A percentile compares a stretch with the other conserved stretches of the same genome.
These are phyloP conservation scores for Iberis pinnata DNA, from an alignment of 345 rosid genomes.

Conservation along the genomic window DNA sequence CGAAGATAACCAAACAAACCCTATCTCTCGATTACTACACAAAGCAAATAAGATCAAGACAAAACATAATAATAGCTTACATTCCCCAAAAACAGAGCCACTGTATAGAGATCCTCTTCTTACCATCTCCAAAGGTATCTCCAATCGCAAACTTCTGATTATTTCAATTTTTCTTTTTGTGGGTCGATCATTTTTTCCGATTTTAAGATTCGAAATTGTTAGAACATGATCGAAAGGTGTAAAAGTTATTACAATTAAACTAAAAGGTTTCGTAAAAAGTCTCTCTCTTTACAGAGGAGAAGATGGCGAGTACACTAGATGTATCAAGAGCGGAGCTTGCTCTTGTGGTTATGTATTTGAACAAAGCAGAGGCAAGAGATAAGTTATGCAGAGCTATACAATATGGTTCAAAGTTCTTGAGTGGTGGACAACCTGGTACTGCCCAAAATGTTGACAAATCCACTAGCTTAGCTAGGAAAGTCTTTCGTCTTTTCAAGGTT, in stretches of 20 bases:
- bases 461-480: slow-evolving; percentile 96
- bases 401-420: slow-evolving; percentile 87
- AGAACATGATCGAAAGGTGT: no score
- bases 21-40: no score
- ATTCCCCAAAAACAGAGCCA: slow-evolving; percentile 19
- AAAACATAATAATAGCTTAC: no score
- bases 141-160: no score
- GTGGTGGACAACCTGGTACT: slow-evolving; percentile 81
- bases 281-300: no score
- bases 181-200: not conserved
- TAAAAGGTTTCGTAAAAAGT: no score
- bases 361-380: slow-evolving; percentile 98
- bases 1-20: slow-evolving; percentile 65
- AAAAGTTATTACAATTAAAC: no score
- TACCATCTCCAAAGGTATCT: slow-evolving; percentile 18
- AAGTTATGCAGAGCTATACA: slow-evolving; percentile 99
- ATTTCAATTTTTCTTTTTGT: not conserved
- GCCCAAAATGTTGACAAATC: slow-evolving; percentile 92
- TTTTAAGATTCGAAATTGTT: not conserved
- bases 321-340: slow-evolving; percentile 81
- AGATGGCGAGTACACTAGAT: slow-evolving; percentile 77
- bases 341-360: slow-evolving; percentile 73
- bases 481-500: slow-evolving; percentile 96
- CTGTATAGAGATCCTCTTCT: not conserved
- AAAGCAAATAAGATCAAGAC: no score